A percentile compares a stretch with the other conserved stretches of the same genome.
phyloP scores from a whole-genome alignment of 805 yeast species.

The Cyberlindnera americana region DNA sequence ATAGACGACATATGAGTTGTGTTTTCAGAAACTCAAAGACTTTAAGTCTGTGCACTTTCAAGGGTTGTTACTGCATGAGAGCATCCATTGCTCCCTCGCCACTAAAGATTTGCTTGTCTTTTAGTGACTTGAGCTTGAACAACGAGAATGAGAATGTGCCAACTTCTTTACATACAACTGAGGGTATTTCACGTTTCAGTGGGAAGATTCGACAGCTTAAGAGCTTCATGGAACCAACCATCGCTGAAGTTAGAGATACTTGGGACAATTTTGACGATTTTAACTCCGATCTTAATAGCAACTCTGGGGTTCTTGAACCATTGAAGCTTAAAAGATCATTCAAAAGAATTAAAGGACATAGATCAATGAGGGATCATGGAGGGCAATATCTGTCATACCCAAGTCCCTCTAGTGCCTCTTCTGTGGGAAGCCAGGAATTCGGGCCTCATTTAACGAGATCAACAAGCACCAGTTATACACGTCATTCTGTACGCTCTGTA shows the following conservation, averaged over 20 bases:
- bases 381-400: too few species aligned
- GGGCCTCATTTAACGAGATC: background rate
- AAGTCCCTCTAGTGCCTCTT: background rate
- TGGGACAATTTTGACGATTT: constrained; percentile 2
- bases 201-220: constrained; percentile 4
- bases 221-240: constrained; percentile 5
- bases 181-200: constrained; percentile 4
- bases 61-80: constrained; percentile 17
- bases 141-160: constrained; percentile 5
- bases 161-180: background rate
- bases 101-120: background rate
- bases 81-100: constrained; percentile 17
- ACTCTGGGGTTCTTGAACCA: background rate
- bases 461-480: background rate
- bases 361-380: too few species aligned
- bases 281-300: background rate
- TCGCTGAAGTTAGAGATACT: background rate
- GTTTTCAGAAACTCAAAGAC: background rate
- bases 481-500: constrained; percentile 1
- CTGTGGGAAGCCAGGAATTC: too few species aligned
- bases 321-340: background rate
- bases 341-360: constrained; percentile 6
- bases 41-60: constrained; percentile 6
- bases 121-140: background rate
- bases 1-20: constrained; percentile 28